Percentiles rank a stretch among this genome's conserved stretches.
Conservation (phyloP, 345 rosid genomes). For the Aurinia saxatilis region DNA sequence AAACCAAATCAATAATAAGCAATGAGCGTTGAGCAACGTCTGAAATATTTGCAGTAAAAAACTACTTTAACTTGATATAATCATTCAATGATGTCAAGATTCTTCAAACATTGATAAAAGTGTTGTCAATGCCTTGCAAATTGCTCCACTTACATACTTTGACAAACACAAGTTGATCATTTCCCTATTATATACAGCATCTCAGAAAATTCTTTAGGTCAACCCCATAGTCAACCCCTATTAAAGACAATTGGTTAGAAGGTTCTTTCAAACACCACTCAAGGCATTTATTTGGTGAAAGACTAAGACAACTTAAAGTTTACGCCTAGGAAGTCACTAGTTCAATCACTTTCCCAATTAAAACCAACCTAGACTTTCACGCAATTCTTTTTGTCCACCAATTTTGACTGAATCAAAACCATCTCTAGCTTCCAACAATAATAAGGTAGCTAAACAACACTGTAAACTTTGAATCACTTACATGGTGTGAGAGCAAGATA, state of each 20-base stretch:
- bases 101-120: no score
- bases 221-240: constrained; percentile 21
- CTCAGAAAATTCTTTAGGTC: constrained; percentile 5
- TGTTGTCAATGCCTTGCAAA: not conserved
- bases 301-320: constrained; percentile 33
- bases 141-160: not conserved
- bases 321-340: constrained; percentile 3
- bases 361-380: constrained; percentile 10
- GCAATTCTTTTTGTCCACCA: constrained; percentile 2
- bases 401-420: constrained; percentile 25
- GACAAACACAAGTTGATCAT: not conserved
- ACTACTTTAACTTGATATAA: not conserved
- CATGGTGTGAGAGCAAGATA: constrained; percentile 65
- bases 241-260: constrained; percentile 10
- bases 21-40: not conserved
- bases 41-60: not conserved
- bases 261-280: constrained; percentile 9
- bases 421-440: not conserved
- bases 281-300: constrained; percentile 2
- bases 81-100: not conserved
- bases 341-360: not conserved
- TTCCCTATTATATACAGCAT: not conserved
- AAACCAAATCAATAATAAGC: not conserved
- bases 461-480: constrained; percentile 35
- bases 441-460: not conserved